A percentile compares a stretch with the other conserved stretches of the same genome.
These are phyloP conservation scores for Lactifluus echinatus DNA, from an alignment of 768 basidiomycete species.

Conservation along the genomic window DNA sequence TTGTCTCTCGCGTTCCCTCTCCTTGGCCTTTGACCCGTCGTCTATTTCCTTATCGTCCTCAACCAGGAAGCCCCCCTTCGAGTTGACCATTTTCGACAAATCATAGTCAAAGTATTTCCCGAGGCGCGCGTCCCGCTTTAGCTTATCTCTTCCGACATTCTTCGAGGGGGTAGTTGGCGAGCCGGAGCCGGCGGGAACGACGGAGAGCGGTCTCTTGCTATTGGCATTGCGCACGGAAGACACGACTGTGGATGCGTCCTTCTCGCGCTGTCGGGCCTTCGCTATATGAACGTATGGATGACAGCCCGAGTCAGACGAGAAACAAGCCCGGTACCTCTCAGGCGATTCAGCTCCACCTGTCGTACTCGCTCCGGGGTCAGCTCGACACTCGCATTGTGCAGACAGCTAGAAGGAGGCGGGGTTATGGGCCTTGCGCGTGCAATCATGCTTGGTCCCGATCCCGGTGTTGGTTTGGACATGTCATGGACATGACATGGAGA, in stretches of 20 bases:
- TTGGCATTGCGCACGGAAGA: constrained; percentile 53
- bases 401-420: constrained; percentile 29
- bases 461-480: too few relatives aligned
- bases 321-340: constrained; percentile 63
- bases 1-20: constrained; percentile 74
- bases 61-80: constrained; percentile 90
- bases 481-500: too few relatives aligned
- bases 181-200: constrained; percentile 46
- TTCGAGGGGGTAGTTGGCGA: constrained; percentile 45
- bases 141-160: constrained; percentile 35
- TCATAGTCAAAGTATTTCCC: constrained; percentile 98
- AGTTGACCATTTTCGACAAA: constrained; percentile 92
- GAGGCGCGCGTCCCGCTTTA: constrained; percentile 68
- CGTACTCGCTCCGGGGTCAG: constrained; percentile 62
- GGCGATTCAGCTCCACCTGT: constrained; percentile 68
- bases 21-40: constrained; percentile 64
- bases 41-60: constrained; percentile 81
- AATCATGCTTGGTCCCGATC: neutral
- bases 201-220: constrained; percentile 63
- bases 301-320: too few relatives aligned
- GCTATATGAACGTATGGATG: constrained; percentile 35
- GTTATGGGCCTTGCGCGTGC: constrained; percentile 29
- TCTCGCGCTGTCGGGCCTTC: constrained; percentile 64
- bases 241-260: constrained; percentile 43
- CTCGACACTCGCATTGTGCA: constrained; percentile 15